These are phyloP conservation scores for Hibiscus tridactylites DNA, from an alignment of 345 rosid genomes.

Conservation along the genomic window DNA sequence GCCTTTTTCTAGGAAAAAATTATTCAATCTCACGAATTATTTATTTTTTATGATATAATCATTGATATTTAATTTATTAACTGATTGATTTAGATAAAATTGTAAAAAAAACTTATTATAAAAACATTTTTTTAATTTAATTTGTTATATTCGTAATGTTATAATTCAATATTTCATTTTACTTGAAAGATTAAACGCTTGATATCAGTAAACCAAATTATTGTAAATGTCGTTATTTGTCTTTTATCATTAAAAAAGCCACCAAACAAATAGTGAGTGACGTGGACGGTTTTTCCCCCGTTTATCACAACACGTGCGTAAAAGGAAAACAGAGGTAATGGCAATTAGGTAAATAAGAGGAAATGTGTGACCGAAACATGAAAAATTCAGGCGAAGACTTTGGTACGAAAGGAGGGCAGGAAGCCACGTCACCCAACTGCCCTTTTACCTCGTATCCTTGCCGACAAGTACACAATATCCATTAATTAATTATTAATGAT, in stretches of 20 bases:
- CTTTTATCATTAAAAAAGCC: background rate
- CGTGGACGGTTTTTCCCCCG: background rate
- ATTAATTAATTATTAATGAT: background rate
- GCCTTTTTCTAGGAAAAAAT: too few relatives aligned
- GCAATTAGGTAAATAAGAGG: background rate
- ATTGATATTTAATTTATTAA: too few relatives aligned
- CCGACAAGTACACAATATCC: constrained; percentile 5
- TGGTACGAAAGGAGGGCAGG: background rate
- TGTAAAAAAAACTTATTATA: too few relatives aligned
- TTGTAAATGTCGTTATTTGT: background rate
- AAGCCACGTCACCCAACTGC: background rate
- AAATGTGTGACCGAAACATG: background rate
- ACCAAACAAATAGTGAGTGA: background rate
- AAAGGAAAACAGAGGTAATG: background rate
- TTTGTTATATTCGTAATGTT: too few relatives aligned
- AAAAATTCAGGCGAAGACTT: background rate
- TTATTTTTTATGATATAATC: too few relatives aligned
- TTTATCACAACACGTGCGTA: background rate
- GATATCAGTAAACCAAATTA: too few relatives aligned
- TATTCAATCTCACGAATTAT: too few relatives aligned
- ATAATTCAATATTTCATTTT: too few relatives aligned
- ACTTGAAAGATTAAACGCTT: too few relatives aligned
- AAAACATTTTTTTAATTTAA: too few relatives aligned
- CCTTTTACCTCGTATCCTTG: background rate
- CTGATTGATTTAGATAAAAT: too few relatives aligned